These are phyloP conservation scores for Fusarium buharicum DNA, from an alignment of 2,329 filamentous ascomycete species.

Conservation along the genomic window DNA sequence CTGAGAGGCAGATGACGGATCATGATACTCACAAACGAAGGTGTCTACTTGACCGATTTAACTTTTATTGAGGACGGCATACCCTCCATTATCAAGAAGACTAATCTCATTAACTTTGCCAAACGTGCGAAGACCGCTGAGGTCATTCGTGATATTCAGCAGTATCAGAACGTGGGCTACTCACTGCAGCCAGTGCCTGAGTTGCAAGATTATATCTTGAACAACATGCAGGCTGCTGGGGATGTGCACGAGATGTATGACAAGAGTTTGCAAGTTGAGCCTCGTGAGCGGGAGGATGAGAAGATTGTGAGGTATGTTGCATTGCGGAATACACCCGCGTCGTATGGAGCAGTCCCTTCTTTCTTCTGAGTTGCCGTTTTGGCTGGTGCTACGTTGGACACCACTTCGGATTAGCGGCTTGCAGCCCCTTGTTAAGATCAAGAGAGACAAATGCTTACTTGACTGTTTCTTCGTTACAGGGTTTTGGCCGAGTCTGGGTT, in stretches of 20 bases:
- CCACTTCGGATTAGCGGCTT: slow-evolving; percentile 15
- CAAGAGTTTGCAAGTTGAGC: slow-evolving; percentile 91
- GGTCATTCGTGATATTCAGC: slow-evolving; percentile 97
- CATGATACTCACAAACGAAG: slow-evolving; percentile 55
- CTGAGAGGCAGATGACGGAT: not conserved
- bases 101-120: slow-evolving; percentile 96
- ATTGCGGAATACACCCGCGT: slow-evolving; percentile 43
- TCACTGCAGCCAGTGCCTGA: slow-evolving; percentile 88
- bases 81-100: slow-evolving; percentile 94
- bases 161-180: slow-evolving; percentile 98
- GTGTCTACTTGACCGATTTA: slow-evolving; percentile 95
- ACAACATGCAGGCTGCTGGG: slow-evolving; percentile 93
- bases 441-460: slow-evolving; percentile 38
- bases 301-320: slow-evolving; percentile 94
- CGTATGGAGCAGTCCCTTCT: slow-evolving; percentile 35
- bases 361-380: slow-evolving; percentile 33
- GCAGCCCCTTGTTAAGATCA: slow-evolving; percentile 15
- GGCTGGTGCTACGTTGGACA: slow-evolving; percentile 16
- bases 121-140: slow-evolving; percentile 98
- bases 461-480: slow-evolving; percentile 52
- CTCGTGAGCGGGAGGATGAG: slow-evolving; percentile 95
- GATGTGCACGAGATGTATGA: slow-evolving; percentile 99
- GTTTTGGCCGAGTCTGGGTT: slow-evolving; percentile 71
- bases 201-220: slow-evolving; percentile 95
- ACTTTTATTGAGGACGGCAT: slow-evolving; percentile 99